Conservation (phyloP, 345 rosid species). For the Iberis pinnata region DNA sequence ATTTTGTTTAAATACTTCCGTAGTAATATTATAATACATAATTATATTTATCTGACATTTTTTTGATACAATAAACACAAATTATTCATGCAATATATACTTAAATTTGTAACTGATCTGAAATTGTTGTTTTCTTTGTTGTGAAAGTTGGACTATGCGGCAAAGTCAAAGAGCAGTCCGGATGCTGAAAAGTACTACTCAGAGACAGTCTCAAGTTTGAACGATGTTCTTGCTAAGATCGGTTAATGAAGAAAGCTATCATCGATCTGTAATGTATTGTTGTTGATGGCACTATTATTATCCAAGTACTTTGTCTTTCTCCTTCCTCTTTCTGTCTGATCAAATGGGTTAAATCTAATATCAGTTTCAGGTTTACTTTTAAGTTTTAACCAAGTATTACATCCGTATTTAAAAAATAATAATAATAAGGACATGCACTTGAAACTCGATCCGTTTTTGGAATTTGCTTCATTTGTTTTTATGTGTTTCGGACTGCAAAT, state of each 20-base stretch:
- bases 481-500: too few relatives aligned
- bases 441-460: too few relatives aligned
- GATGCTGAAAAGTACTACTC: slow-evolving; percentile 93
- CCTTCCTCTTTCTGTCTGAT: slow-evolving; percentile 7
- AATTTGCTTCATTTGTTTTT: too few relatives aligned
- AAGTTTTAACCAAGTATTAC: too few relatives aligned
- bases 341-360: slow-evolving; percentile 2
- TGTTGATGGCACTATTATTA: not conserved
- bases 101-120: not conserved
- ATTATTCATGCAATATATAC: too few relatives aligned
- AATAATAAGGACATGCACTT: too few relatives aligned
- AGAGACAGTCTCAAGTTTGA: slow-evolving; percentile 61
- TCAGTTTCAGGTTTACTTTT: too few relatives aligned
- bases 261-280: not conserved
- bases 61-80: too few relatives aligned
- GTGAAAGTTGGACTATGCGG: slow-evolving; percentile 80
- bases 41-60: too few relatives aligned
- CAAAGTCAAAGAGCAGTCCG: slow-evolving; percentile 74
- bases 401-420: too few relatives aligned
- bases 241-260: slow-evolving; percentile 47
- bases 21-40: too few relatives aligned
- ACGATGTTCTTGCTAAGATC: slow-evolving; percentile 81
- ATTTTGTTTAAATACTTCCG: too few relatives aligned
- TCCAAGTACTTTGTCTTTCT: slow-evolving; percentile 23
- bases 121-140: not conserved